These are phyloP conservation scores for Emericellopsis atlantica DNA, from an alignment of 2,329 filamentous ascomycete genomes.

Conservation along the genomic window DNA sequence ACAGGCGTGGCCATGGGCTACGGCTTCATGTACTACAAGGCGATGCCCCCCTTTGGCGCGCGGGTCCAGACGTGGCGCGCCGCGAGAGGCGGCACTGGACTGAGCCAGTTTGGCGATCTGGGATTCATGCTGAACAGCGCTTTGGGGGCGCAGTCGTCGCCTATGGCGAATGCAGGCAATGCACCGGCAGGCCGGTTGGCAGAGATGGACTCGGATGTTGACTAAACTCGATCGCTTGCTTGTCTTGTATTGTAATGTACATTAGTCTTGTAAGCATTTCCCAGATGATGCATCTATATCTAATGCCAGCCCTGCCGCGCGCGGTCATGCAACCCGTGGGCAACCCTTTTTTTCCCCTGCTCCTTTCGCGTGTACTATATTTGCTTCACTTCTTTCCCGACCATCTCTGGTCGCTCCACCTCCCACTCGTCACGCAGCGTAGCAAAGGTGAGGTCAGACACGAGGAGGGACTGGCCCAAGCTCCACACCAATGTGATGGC, in stretches of 20 bases:
- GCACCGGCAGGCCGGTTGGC: slow-evolving; percentile 14
- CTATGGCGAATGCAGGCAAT: slow-evolving; percentile 4
- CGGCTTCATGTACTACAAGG: slow-evolving; percentile 24
- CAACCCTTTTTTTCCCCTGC: not conserved
- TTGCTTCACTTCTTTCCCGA: slow-evolving; percentile 75
- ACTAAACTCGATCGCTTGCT: slow-evolving; percentile 8
- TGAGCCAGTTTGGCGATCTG: slow-evolving; percentile 32
- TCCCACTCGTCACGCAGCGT: slow-evolving; percentile 90
- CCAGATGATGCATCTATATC: too few relatives aligned
- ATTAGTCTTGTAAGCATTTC: not conserved
- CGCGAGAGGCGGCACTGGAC: slow-evolving; percentile 12
- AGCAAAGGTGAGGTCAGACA: slow-evolving; percentile 82
- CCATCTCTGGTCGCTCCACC: slow-evolving; percentile 78
- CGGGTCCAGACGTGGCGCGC: slow-evolving; percentile 28
- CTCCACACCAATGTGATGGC: slow-evolving; percentile 99
- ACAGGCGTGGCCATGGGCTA: slow-evolving; percentile 25
- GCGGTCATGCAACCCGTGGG: not conserved
- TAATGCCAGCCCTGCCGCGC: too few relatives aligned
- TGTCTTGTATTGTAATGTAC: not conserved
- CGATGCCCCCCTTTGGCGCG: slow-evolving; percentile 31
- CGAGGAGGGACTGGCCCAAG: slow-evolving; percentile 71
- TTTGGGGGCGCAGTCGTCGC: slow-evolving; percentile 13
- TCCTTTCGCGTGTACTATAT: slow-evolving; percentile 28
- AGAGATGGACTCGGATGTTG: slow-evolving; percentile 21
- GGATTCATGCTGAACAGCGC: slow-evolving; percentile 28